Evolutionary conservation across 2,329 filamentous ascomycete species (phyloP).

Genomic region (Bipolaris bicolor): DNA sequence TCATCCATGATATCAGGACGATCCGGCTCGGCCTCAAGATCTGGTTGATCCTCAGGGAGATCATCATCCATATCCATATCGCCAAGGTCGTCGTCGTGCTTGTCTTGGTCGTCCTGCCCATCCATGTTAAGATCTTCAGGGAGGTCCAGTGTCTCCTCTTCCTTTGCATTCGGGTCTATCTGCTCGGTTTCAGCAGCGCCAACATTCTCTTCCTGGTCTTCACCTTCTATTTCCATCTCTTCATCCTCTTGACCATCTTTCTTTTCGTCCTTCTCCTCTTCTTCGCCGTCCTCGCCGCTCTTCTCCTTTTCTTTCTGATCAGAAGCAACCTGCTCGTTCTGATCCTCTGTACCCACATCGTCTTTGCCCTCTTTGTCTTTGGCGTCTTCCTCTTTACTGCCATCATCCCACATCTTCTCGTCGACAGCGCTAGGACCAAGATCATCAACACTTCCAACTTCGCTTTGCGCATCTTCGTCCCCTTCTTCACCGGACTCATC

Average conservation of each 20-base stretch:
- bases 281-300: constrained; percentile 62
- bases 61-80: constrained; percentile 49
- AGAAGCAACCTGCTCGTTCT: constrained; percentile 55
- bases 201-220: constrained; percentile 66
- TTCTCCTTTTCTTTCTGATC: constrained; percentile 60
- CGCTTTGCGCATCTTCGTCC: constrained; percentile 78
- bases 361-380: constrained; percentile 79
- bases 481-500: constrained; percentile 56
- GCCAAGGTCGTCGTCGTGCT: constrained; percentile 54
- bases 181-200: constrained; percentile 70
- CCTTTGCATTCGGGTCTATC: constrained; percentile 76
- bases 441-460: constrained; percentile 89
- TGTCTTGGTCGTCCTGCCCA: constrained; percentile 64
- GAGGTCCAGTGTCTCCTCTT: constrained; percentile 81
- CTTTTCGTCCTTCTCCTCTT: constrained; percentile 64
- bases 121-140: constrained; percentile 89
- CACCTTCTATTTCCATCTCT: constrained; percentile 60
- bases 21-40: constrained; percentile 39
- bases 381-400: constrained; percentile 76
- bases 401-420: constrained; percentile 98
- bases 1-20: constrained; percentile 42
- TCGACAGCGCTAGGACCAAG: constrained; percentile 88
- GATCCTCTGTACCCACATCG: constrained; percentile 55
- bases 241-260: constrained; percentile 65
- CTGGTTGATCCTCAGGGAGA: constrained; percentile 40